phyloP scores from a whole-genome alignment of 352 stramenopile species.

The Phytophthora nicotianae region DNA sequence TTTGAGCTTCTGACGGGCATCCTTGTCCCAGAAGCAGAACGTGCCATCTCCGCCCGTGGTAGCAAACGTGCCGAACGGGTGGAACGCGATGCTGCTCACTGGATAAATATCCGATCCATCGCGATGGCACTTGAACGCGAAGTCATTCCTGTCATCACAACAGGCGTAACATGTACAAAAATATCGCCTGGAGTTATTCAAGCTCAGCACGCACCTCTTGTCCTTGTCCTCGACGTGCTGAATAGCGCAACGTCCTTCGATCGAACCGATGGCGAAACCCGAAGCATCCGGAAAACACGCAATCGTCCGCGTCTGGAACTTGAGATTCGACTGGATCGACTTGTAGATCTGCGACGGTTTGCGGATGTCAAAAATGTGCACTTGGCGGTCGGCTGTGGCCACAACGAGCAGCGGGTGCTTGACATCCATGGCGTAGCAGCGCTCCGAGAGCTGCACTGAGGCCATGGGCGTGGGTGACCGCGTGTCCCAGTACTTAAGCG shows the following conservation, averaged over 20 bases:
- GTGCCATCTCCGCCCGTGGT: conserved; percentile 95
- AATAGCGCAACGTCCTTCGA: conserved; percentile 92
- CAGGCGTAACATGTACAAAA: conserved; percentile 3
- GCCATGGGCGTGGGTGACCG: conserved; percentile 88
- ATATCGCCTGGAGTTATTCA: not conserved
- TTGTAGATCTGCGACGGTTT: conserved; percentile 91
- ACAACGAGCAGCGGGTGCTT: conserved; percentile 94
- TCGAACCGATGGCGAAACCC: conserved; percentile 90
- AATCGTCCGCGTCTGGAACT: conserved; percentile 90
- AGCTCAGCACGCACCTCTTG: conserved; percentile 43
- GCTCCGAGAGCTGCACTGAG: conserved; percentile 92
- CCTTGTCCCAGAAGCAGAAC: conserved; percentile 99
- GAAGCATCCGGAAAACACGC: conserved; percentile 88
- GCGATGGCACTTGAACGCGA: conserved; percentile 93
- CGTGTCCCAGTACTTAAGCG: conserved; percentile 97
- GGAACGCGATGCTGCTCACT: conserved; percentile 92
- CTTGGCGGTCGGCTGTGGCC: conserved; percentile 88
- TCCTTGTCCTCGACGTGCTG: conserved; percentile 90
- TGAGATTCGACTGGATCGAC: conserved; percentile 83
- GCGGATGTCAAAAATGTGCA: conserved; percentile 89
- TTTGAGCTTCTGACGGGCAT: conserved; percentile 97
- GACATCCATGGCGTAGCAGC: conserved; percentile 95
- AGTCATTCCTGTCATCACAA: conserved; percentile 63
- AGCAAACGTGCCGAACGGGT: conserved; percentile 95
- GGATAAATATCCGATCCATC: conserved; percentile 88